Conservation (phyloP, 2,329 filamentous ascomycete species). For the Domatiomyces catenatus region DNA sequence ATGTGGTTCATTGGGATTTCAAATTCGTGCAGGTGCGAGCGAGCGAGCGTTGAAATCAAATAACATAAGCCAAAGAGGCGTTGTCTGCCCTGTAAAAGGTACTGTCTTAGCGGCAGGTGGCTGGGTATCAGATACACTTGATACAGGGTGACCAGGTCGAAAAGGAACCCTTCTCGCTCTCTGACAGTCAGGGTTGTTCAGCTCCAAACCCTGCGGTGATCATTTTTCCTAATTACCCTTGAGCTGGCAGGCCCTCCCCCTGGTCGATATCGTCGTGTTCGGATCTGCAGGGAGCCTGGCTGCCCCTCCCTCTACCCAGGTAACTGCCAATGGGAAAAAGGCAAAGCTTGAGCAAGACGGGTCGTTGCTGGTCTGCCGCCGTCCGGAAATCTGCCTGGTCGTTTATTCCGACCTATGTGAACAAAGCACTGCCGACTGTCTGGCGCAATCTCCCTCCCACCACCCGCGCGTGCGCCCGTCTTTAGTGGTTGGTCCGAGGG, state of each 20-base stretch:
- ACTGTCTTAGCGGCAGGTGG: background rate
- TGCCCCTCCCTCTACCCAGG: no score
- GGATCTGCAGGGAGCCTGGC: background rate
- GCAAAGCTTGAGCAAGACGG: background rate
- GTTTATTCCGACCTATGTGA: background rate
- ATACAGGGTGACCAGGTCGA: no score
- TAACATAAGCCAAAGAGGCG: background rate
- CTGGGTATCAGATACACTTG: background rate
- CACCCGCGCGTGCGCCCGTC: no score
- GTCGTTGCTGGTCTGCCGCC: background rate
- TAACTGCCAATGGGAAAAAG: background rate
- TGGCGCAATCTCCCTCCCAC: slow-evolving; percentile 1
- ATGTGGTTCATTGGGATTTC: background rate
- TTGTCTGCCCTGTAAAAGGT: no score
- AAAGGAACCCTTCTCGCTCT: background rate
- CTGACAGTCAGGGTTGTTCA: background rate
- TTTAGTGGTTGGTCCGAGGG: background rate
- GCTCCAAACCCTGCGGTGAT: background rate
- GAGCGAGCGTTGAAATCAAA: background rate
- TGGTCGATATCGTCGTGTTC: background rate
- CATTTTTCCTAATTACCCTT: background rate
- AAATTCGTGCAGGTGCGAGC: background rate
- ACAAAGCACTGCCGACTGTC: background rate
- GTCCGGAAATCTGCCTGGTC: background rate
- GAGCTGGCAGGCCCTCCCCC: no score